These are phyloP conservation scores for Candida germanica DNA, from an alignment of 805 yeast genomes.

Conservation along the genomic window DNA sequence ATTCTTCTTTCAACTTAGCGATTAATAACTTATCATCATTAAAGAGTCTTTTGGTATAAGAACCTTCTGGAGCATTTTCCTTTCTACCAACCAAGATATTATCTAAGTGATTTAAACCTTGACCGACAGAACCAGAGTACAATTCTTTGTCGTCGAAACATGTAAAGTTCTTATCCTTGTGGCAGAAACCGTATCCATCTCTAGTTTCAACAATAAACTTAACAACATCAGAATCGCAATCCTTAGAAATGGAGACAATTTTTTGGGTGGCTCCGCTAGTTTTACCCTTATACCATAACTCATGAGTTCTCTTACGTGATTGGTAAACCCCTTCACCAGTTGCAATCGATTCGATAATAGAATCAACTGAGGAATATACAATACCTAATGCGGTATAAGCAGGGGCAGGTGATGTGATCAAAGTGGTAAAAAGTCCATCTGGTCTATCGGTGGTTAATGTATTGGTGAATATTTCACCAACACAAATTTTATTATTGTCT, in stretches of 20 bases:
- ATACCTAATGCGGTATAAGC: conserved; percentile 63
- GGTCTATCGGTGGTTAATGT: conserved; percentile 73
- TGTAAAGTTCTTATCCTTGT: conserved; percentile 65
- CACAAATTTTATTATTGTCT: conserved; percentile 24
- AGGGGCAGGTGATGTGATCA: conserved; percentile 70
- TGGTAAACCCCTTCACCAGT: conserved; percentile 89
- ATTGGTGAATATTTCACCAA: conserved; percentile 46
- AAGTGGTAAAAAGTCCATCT: conserved; percentile 82
- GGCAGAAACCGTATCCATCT: conserved; percentile 88
- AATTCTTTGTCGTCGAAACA: conserved; percentile 61
- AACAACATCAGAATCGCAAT: conserved; percentile 91
- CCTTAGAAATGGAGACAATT: conserved; percentile 62
- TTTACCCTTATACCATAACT: conserved; percentile 93
- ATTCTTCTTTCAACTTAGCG: conserved; percentile 93
- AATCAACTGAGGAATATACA: conserved; percentile 83
- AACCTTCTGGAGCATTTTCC: conserved; percentile 77
- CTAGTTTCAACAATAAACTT: conserved; percentile 80
- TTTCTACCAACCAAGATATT: conserved; percentile 60
- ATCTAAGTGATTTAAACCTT: conserved; percentile 70
- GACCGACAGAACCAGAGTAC: conserved; percentile 45
- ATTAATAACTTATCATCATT: conserved; percentile 68
- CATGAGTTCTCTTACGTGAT: conserved; percentile 73
- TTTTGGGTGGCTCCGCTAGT: conserved; percentile 95
- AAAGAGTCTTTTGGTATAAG: conserved; percentile 90
- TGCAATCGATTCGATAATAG: conserved; percentile 76